A percentile compares a stretch with the other conserved stretches of the same genome.
Conservation (phyloP, 768 basidiomycete species). For the Lactarius psammicola region DNA sequence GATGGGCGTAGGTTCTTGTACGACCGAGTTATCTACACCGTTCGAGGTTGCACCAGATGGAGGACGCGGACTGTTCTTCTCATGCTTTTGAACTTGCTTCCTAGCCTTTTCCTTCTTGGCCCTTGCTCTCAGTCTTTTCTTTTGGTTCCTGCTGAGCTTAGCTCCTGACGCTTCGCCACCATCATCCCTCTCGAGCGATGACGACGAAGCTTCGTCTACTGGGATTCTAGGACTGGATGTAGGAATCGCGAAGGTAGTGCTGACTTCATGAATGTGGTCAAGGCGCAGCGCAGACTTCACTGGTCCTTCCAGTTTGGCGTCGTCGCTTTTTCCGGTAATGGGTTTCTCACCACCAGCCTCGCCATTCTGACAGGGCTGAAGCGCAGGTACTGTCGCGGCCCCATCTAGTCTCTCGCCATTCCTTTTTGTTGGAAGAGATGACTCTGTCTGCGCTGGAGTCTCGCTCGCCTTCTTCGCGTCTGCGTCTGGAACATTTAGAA, state of each 20-base stretch:
- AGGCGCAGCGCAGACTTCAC: not conserved
- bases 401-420: not conserved
- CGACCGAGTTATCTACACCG: slow-evolving; percentile 5
- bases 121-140: too few relatives aligned
- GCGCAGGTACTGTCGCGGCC: not conserved
- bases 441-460: not conserved
- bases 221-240: not conserved
- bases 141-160: rapidly evolving
- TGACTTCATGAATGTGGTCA: not conserved
- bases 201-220: not conserved
- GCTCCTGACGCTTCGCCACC: not conserved
- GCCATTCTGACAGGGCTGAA: not conserved
- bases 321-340: not conserved
- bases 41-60: not conserved
- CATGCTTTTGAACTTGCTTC: slow-evolving; percentile 12
- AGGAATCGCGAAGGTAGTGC: slow-evolving; percentile 7
- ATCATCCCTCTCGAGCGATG: not conserved
- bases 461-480: not conserved
- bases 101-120: not conserved
- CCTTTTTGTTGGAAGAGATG: not conserved
- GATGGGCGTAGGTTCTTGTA: slow-evolving; percentile 14
- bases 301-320: not conserved
- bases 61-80: slow-evolving; percentile 3
- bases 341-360: not conserved
- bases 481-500: not conserved